Evolutionary conservation across 345 rosid genomes (phyloP), one percentile per base, ranked within the genome.

Genomic region (Geranium brycei): DNA sequence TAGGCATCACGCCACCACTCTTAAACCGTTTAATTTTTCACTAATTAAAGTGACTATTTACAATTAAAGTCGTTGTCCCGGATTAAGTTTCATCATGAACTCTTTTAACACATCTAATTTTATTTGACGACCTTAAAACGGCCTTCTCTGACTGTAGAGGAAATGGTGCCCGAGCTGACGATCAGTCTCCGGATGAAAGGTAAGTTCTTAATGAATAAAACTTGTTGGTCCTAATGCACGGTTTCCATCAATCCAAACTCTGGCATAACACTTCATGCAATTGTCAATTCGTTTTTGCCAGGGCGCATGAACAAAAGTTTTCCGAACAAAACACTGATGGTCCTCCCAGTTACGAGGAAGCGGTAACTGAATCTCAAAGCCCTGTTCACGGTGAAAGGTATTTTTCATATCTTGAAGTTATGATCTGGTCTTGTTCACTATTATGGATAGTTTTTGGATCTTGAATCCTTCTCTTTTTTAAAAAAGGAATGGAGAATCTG

Each of bases 321-420:
- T 88, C 99, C 65, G 97, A 87, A 67, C 97, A 87, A 76, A 85
- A 83, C 74, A 78, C 81, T 67, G 83, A 86, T 70, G 96, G 78
- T 19, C 99, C 96, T 68, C 97, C 97, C 64, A 82, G 82, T 76
- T 91, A 91, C 72, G 99, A 91, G 80, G 99, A 91, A 80, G 91
- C 86, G 62, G 79, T 80, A 8, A 78, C 66, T 73, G 96, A 79
- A 53, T 78, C 93, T 73, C 91, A 75, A 56, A 95, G 92, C 65
- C 96, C 99, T 57, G 78, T 69, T 19, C 79, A 78, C 69, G 70
- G 79, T 73, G 92, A 85, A 78, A 95, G 95, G 99, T 93, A 79
- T 57, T 51, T 58, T 51, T 18, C 67, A 55, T 58, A 19, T 47
- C 15, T 47, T 47, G 53, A 13, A 47, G 53, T 13, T 47, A 13